Conservation (phyloP, 306 rosid genomes). For the Quercus alba region DNA sequence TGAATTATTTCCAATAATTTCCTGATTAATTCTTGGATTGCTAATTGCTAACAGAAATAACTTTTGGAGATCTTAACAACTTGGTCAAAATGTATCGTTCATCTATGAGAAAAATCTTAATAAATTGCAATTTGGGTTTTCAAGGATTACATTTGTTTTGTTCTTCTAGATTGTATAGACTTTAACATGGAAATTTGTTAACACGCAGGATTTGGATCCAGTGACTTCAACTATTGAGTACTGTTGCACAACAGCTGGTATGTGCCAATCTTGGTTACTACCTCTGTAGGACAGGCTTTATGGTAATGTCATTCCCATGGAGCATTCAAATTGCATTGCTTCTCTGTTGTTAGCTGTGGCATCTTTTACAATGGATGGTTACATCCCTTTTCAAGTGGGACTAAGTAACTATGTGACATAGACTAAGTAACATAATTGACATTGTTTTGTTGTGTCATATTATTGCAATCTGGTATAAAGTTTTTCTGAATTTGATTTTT, state of each 20-base stretch:
- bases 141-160: not conserved
- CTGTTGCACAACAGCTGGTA: slow-evolving; percentile 92
- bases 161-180: not conserved
- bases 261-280: slow-evolving; percentile 28
- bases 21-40: no score
- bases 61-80: no score
- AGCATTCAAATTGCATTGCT: not conserved
- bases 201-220: slow-evolving; percentile 74
- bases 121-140: not conserved
- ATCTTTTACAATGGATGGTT: not conserved
- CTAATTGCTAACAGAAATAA: no score
- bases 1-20: no score
- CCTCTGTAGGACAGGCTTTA: slow-evolving; percentile 11
- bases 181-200: slow-evolving; percentile 9
- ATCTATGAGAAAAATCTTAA: not conserved
- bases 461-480: not conserved
- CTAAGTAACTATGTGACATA: not conserved
- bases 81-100: no score
- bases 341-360: slow-evolving; percentile 4
- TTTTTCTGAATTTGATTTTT: slow-evolving; percentile 7
- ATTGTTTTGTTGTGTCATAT: not conserved
- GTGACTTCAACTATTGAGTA: slow-evolving; percentile 68
- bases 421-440: not conserved
- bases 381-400: not conserved
- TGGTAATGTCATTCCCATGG: slow-evolving; percentile 4